Base-by-base conservation (phyloP, 768 basidiomycete genomes). In the Suillus plorans region DNA sequence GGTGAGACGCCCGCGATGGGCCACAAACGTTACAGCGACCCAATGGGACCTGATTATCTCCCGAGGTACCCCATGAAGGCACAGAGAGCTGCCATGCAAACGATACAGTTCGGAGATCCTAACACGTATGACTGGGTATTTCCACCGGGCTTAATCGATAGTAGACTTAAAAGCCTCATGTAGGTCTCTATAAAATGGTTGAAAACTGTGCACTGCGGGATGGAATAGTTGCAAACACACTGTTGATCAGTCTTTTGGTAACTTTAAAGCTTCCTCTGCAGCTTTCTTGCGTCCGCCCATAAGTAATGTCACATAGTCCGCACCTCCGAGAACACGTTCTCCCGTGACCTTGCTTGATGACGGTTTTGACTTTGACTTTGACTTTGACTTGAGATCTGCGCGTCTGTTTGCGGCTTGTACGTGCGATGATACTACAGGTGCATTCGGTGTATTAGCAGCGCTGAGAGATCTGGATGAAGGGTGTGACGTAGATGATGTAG, bases 281-380 rank as follows among this genome's bases (percentile, higher is more conserved):
- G 86, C 90, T 71, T 85, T 90, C 69, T 82, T 81, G 65, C 91
- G 80, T n/a, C 90, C 81, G 20, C 91, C 90, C 81, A 87, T 80
- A 80, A 91, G 77, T 67, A 93, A 73, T 13, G 84, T 80, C 55
- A 94, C 86, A 71, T 93, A 94, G 74, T 94, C 92, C 37, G 88
- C 91, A 22, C 84, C 90, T 22, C 89, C 90, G 44, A 92, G 79
- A 3, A 92, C 82, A 61, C 73, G 82, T 0, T 76, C 80, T 16
- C 75, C 81, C 7, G 57, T 16, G 12, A 36, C 7, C 8, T 57
- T 41, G 14, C 60, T 60, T 31, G 65, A 34, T 7, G 47, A 37
- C 18, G 68, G 34, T 25, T 39, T 70, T 3, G 63, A 63, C 41
- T 67, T 76, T 61, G 44, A 64, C 45, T 67, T 76, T 60, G 45